Conservation (phyloP, 1,284 basidiomycete genomes). For the Trichosporon asahii region DNA sequence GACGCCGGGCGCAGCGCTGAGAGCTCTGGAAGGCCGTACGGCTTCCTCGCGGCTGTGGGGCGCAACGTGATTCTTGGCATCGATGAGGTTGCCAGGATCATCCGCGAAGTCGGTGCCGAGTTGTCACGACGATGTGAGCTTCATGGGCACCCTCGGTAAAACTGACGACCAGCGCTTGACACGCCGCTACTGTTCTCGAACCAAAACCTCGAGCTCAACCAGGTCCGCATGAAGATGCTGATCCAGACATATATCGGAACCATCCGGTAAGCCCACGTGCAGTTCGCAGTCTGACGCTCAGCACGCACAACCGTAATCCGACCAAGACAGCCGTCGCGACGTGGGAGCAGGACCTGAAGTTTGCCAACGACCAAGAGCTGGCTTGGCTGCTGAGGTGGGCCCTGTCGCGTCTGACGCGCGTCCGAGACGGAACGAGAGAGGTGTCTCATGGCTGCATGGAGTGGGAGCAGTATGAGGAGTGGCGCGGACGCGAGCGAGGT, state of each 20-base stretch:
- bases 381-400: conserved; percentile 85
- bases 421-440: conserved; percentile 53
- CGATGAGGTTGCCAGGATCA: conserved; percentile 67
- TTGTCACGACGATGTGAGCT: conserved; percentile 60
- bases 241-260: conserved; percentile 66
- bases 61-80: conserved; percentile 60
- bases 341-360: conserved; percentile 72
- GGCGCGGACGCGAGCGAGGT: conserved; percentile 74
- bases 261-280: conserved; percentile 34
- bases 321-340: conserved; percentile 31
- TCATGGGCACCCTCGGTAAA: not conserved
- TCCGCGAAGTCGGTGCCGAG: conserved; percentile 67
- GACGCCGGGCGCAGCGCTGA: conserved; percentile 30
- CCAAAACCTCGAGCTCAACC: conserved; percentile 75
- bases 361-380: conserved; percentile 77
- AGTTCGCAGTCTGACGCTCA: conserved; percentile 44
- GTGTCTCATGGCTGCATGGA: conserved; percentile 66
- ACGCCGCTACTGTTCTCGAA: conserved; percentile 86
- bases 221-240: conserved; percentile 66
- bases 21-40: conserved; percentile 35
- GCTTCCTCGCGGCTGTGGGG: conserved; percentile 39
- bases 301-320: conserved; percentile 54
- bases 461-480: conserved; percentile 73
- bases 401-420: conserved; percentile 67
- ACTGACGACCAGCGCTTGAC: conserved; percentile 59